phyloP scores from a whole-genome alignment of 1,139 yeast species.

The Candida sp. region DNA sequence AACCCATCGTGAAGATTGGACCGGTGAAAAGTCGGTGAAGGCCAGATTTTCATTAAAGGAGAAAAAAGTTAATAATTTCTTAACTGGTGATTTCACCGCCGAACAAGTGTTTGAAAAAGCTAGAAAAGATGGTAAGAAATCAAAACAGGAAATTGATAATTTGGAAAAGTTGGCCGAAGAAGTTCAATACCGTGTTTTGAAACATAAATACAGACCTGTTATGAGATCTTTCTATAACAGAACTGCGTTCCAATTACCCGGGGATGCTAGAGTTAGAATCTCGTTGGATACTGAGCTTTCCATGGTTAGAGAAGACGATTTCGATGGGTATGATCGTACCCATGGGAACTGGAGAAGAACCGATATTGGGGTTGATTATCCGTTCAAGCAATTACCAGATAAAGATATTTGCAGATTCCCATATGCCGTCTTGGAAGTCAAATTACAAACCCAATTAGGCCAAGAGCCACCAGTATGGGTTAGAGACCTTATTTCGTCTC shows the following conservation, averaged over 20 bases:
- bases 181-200: constrained; percentile 84
- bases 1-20: constrained; percentile 99
- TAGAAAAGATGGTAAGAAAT: constrained; percentile 89
- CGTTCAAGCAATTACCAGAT: constrained; percentile 81
- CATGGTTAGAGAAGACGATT: constrained; percentile 96
- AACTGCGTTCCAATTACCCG: constrained; percentile 98
- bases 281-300: constrained; percentile 94
- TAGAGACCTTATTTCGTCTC: constrained; percentile 84
- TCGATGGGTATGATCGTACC: constrained; percentile 90
- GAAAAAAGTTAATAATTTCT: constrained; percentile 79
- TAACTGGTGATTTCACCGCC: constrained; percentile 82
- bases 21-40: constrained; percentile 97
- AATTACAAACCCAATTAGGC: constrained; percentile 94
- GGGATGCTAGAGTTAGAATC: constrained; percentile 98
- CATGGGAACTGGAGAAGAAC: constrained; percentile 95
- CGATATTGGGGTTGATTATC: constrained; percentile 98
- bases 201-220: constrained; percentile 86
- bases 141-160: constrained; percentile 82
- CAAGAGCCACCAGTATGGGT: constrained; percentile 99
- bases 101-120: constrained; percentile 88
- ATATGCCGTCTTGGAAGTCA: constrained; percentile 95
- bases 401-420: constrained; percentile 91
- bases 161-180: constrained; percentile 91
- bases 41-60: constrained; percentile 94
- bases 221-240: constrained; percentile 95